Conservation (phyloP, 2,329 filamentous ascomycete species). For the Fusarium sororula region DNA sequence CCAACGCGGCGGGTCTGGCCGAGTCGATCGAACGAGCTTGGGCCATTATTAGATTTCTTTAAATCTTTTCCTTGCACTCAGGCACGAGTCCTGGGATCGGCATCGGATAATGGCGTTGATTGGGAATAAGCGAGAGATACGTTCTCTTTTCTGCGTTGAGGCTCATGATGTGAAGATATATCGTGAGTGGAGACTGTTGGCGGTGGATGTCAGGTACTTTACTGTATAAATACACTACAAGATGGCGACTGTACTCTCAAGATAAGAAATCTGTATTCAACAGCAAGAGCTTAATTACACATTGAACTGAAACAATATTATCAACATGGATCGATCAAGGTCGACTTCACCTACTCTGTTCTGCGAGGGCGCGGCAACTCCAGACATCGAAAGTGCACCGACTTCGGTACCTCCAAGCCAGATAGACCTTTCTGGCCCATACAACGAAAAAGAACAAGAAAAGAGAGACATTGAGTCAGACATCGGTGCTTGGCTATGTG, state of each 20-base stretch:
- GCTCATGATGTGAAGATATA: background rate
- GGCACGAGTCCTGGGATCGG: constrained; percentile 6
- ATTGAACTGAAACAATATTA: background rate
- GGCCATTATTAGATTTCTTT: constrained; percentile 19
- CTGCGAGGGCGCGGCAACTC: background rate
- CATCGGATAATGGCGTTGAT: background rate
- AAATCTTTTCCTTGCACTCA: constrained; percentile 1
- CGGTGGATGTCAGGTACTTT: background rate
- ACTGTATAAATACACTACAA: background rate
- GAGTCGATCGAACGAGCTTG: constrained; percentile 24
- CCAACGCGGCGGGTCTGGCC: constrained; percentile 20
- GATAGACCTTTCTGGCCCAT: background rate
- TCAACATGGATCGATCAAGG: background rate
- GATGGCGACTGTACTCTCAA: background rate
- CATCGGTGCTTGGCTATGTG: constrained; percentile 23
- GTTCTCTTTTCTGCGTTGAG: background rate
- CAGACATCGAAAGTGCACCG: constrained; percentile 1
- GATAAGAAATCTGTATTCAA: background rate
- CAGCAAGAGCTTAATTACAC: background rate
- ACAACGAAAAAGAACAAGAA: background rate
- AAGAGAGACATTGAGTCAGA: constrained; percentile 19
- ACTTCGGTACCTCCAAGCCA: background rate
- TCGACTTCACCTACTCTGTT: background rate
- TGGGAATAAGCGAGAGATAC: background rate
- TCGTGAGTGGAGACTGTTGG: background rate